Conservation (phyloP, 2,329 filamentous ascomycete species). For the Zarea fungicola region DNA sequence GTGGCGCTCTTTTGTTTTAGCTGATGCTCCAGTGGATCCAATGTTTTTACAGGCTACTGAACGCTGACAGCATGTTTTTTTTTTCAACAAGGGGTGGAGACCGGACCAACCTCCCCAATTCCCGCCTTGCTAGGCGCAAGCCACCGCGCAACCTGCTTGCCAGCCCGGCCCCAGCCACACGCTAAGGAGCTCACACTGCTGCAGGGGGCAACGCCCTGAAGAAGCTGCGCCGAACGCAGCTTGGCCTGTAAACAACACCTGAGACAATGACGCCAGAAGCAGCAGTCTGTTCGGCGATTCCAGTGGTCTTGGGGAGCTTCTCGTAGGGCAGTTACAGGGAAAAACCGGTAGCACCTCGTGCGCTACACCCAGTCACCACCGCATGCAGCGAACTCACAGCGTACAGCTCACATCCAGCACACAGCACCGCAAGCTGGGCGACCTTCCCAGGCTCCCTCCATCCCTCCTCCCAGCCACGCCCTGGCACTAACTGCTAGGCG, state of each 20-base stretch:
- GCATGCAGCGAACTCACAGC: background rate
- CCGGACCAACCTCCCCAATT: too few relatives aligned
- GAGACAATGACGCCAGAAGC: background rate
- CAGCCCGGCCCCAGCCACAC: slow-evolving; percentile 10
- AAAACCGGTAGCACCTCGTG: too few relatives aligned
- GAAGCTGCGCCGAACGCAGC: background rate
- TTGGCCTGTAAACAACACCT: too few relatives aligned
- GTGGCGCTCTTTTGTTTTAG: too few relatives aligned
- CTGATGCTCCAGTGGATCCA: too few relatives aligned
- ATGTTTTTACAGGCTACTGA: too few relatives aligned
- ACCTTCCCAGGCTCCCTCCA: background rate
- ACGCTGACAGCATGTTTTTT: too few relatives aligned
- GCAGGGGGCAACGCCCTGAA: background rate
- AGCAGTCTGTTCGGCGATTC: background rate
- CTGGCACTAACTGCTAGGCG: slow-evolving; percentile 1
- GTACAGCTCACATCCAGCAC: background rate
- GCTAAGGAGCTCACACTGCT: background rate
- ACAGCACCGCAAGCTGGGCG: background rate
- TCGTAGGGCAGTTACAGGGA: too few relatives aligned
- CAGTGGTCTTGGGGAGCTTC: too few relatives aligned
- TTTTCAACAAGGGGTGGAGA: too few relatives aligned
- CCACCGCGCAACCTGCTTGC: too few relatives aligned
- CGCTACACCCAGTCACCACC: background rate
- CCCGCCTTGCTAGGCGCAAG: too few relatives aligned
- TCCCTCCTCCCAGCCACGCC: slow-evolving; percentile 1